Conservation (phyloP, 202 grass and related monocot species). For the Hordeum pubiflorum region DNA sequence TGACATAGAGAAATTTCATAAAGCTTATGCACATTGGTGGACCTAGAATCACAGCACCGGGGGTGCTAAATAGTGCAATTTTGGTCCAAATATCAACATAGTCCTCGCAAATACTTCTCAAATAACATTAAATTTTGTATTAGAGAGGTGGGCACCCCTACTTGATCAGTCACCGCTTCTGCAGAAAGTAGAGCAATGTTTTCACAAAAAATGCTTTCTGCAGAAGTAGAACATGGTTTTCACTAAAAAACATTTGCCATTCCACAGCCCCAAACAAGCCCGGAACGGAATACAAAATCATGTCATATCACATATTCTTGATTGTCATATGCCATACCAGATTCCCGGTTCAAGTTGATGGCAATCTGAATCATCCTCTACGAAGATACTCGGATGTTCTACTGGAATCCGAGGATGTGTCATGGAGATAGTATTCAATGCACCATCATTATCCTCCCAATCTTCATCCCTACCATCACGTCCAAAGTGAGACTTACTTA, state of each 20-base stretch:
- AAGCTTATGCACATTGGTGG: too few species aligned
- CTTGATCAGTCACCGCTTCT: too few species aligned
- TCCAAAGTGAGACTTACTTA: not conserved
- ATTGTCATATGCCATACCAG: slow-evolving; percentile 32
- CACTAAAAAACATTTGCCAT: not conserved
- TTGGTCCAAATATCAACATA: too few species aligned
- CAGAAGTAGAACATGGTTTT: not conserved
- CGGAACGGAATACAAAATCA: not conserved
- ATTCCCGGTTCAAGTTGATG: slow-evolving; percentile 49
- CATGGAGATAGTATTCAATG: slow-evolving; percentile 79
- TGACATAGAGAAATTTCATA: not conserved
- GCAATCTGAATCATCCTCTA: slow-evolving; percentile 40
- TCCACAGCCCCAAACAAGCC: too few species aligned
- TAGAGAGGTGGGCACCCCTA: too few species aligned
- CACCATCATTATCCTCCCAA: slow-evolving; percentile 89
- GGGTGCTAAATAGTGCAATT: too few species aligned
- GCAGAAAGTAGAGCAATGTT: too few species aligned
- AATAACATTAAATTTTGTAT: too few species aligned
- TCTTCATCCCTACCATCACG: slow-evolving; percentile 53
- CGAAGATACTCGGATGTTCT: slow-evolving; percentile 53
- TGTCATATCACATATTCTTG: not conserved
- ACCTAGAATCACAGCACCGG: too few species aligned
- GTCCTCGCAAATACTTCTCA: too few species aligned
- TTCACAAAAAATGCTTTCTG: too few species aligned
- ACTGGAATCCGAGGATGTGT: slow-evolving; percentile 57